These are phyloP conservation scores for Paxillus ammoniavirescens DNA, from an alignment of 768 basidiomycete species.

Conservation along the genomic window DNA sequence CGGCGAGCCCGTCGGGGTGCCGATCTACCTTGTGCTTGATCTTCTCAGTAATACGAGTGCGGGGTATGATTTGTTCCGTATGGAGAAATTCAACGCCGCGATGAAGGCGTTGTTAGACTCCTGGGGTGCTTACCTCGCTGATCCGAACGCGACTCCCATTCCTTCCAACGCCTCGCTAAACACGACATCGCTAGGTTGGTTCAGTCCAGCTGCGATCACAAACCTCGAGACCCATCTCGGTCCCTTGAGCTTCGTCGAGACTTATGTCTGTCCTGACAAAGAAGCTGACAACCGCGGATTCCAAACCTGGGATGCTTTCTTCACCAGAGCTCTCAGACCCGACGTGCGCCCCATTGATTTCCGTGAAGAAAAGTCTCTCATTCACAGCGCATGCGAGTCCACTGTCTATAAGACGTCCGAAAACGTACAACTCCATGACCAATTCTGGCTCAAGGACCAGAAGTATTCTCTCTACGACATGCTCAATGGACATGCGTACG, in stretches of 20 bases:
- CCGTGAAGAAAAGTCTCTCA: slow-evolving; percentile 22
- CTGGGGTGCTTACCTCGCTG: slow-evolving; percentile 6
- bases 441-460: slow-evolving; percentile 58
- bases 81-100: slow-evolving; percentile 3
- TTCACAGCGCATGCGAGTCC: slow-evolving; percentile 53
- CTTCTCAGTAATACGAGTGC: slow-evolving; percentile 22
- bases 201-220: too few species aligned
- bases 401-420: slow-evolving; percentile 34
- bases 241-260: neutral
- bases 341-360: slow-evolving; percentile 37
- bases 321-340: slow-evolving; percentile 38
- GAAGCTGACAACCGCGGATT: slow-evolving; percentile 29
- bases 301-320: slow-evolving; percentile 51
- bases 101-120: neutral
- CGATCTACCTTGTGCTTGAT: slow-evolving; percentile 16
- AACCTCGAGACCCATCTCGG: too few species aligned
- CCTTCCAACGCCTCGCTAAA: slow-evolving; percentile 4
- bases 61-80: slow-evolving; percentile 15
- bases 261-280: neutral
- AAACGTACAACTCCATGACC: slow-evolving; percentile 39
- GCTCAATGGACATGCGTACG: slow-evolving; percentile 39
- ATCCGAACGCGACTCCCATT: neutral
- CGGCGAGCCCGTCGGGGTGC: slow-evolving; percentile 18
- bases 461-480: slow-evolving; percentile 55
- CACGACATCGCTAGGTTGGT: too few species aligned